Conservation (phyloP, 441 rosid genomes). For the Erodium texanum region DNA sequence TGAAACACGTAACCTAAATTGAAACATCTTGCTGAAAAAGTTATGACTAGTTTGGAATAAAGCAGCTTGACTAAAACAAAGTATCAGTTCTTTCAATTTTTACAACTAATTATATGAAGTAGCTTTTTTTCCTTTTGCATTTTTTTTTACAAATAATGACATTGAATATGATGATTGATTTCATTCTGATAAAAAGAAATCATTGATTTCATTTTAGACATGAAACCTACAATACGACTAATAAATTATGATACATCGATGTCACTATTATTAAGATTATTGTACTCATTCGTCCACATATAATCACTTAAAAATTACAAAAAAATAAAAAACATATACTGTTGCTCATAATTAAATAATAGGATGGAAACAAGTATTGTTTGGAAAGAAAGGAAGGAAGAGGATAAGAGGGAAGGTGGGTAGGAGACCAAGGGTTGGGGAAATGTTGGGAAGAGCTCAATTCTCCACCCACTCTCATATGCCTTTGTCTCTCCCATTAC, state of each 20-base stretch:
- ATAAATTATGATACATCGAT: not conserved
- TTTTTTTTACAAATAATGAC: too few relatives aligned
- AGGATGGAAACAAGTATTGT: not conserved
- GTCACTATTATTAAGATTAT: not conserved
- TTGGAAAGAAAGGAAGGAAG: not conserved
- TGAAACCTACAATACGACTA: not conserved
- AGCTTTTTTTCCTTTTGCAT: too few relatives aligned
- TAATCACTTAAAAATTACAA: not conserved
- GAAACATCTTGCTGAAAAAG: too few relatives aligned
- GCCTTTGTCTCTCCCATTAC: constrained; percentile 19
- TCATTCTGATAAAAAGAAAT: too few relatives aligned
- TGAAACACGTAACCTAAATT: too few relatives aligned
- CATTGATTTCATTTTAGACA: not conserved
- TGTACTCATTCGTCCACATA: not conserved
- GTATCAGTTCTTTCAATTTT: not conserved
- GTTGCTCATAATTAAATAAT: not conserved
- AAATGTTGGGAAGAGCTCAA: constrained; percentile 24
- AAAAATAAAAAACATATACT: not conserved
- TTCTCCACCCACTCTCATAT: constrained; percentile 19
- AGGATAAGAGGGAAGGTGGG: constrained; percentile 30
- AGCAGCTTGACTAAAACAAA: not conserved
- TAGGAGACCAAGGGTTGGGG: constrained; percentile 31
- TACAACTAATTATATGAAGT: too few relatives aligned
- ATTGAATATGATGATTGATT: not conserved
- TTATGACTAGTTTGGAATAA: too few relatives aligned